Evolutionary conservation across 1,139 yeast species (phyloP).

Genomic region (Geotrichum carabidarum): DNA sequence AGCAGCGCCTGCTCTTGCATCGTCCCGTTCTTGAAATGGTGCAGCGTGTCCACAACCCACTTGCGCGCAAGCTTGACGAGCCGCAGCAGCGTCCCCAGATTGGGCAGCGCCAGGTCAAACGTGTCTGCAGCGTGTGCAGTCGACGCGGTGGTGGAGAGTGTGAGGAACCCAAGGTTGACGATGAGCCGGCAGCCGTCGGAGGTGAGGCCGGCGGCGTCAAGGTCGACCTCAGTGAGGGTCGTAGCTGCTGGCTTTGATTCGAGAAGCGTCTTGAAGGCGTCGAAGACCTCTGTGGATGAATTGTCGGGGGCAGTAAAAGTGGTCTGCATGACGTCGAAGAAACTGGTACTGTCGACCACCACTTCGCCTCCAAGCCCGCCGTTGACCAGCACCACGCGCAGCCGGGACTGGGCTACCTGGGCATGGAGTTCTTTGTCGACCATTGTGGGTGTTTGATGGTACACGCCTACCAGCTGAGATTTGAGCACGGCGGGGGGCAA

Average conservation of each 20-base stretch:
- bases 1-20: background rate
- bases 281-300: background rate
- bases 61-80: conserved; percentile 2
- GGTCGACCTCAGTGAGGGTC: background rate
- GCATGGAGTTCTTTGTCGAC: conserved; percentile 1
- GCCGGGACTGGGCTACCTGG: background rate
- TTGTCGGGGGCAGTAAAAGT: background rate
- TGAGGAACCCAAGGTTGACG: conserved; percentile 7
- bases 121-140: background rate
- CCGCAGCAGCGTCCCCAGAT: conserved; percentile 10
- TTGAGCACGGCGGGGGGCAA: conserved; percentile 4
- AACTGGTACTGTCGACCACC: background rate
- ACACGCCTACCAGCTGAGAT: conserved; percentile 7
- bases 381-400: conserved; percentile 3
- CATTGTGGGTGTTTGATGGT: background rate
- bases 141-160: background rate
- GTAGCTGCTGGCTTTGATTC: conserved; percentile 3
- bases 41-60: conserved; percentile 9
- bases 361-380: conserved; percentile 9
- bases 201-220: background rate
- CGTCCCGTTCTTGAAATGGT: background rate
- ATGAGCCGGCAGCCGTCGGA: background rate
- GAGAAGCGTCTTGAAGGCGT: background rate
- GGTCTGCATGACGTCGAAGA: background rate
- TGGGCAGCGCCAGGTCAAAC: conserved; percentile 9